phyloP scores from a whole-genome alignment of 2,329 filamentous ascomycete genomes.

The Xylaria digitata region DNA sequence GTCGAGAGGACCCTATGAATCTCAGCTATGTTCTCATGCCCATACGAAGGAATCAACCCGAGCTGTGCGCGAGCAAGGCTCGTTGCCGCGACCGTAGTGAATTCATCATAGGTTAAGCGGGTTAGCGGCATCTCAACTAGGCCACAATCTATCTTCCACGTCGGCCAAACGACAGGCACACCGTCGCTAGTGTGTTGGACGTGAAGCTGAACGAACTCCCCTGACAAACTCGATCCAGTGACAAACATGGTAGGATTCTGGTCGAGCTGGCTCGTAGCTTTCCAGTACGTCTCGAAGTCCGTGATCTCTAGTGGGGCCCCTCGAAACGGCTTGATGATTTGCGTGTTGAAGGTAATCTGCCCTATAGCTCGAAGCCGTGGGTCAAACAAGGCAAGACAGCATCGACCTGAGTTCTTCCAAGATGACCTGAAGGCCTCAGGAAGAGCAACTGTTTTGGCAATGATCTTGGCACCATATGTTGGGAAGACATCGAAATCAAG shows the following conservation, averaged over 20 bases:
- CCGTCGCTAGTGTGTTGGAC: slow-evolving; percentile 92
- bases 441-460: slow-evolving; percentile 92
- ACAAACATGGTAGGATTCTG: slow-evolving; percentile 87
- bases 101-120: slow-evolving; percentile 79
- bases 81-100: slow-evolving; percentile 64
- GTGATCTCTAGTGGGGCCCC: slow-evolving; percentile 95
- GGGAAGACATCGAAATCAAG: slow-evolving; percentile 98
- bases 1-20: slow-evolving; percentile 78
- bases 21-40: slow-evolving; percentile 67
- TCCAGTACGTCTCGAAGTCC: slow-evolving; percentile 99
- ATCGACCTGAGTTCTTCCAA: slow-evolving; percentile 79
- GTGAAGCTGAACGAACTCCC: slow-evolving; percentile 92
- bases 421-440: slow-evolving; percentile 85
- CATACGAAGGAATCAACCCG: slow-evolving; percentile 57
- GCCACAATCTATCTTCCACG: slow-evolving; percentile 81
- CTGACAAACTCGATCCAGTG: slow-evolving; percentile 92
- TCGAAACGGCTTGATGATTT: slow-evolving; percentile 95
- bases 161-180: slow-evolving; percentile 86
- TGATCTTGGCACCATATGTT: slow-evolving; percentile 96
- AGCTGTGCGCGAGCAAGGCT: slow-evolving; percentile 59
- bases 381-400: slow-evolving; percentile 91
- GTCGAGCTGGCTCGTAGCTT: slow-evolving; percentile 93
- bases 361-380: slow-evolving; percentile 91
- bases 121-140: slow-evolving; percentile 85
- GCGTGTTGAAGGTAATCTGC: slow-evolving; percentile 91